Percentiles rank a stretch among this genome's conserved stretches.
These are phyloP conservation scores for Spinacia oleracea DNA, from an alignment of 179 eudicot genomes.

Conservation along the genomic window DNA sequence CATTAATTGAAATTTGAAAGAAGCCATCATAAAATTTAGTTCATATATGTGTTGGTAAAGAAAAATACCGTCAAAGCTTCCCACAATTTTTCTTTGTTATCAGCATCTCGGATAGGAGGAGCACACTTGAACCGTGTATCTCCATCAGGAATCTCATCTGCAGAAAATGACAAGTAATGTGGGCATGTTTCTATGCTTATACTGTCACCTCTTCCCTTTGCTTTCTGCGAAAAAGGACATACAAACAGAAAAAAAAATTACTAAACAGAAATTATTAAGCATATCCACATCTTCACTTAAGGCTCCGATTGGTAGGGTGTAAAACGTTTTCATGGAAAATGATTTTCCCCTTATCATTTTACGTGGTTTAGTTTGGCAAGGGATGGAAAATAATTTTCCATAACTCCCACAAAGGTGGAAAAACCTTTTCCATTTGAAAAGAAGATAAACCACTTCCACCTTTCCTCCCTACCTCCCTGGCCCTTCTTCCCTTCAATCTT, in stretches of 20 bases:
- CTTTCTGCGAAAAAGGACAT: constrained; percentile 50
- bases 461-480: too few relatives aligned
- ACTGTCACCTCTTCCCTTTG: constrained; percentile 88
- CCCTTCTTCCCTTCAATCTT: too few relatives aligned
- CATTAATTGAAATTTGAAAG: background rate
- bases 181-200: constrained; percentile 92
- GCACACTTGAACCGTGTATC: constrained; percentile 96
- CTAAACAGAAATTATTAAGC: background rate
- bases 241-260: background rate
- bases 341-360: too few relatives aligned
- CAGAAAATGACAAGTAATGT: constrained; percentile 89
- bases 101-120: constrained; percentile 90
- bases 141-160: constrained; percentile 89
- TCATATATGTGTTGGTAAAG: background rate
- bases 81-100: constrained; percentile 79
- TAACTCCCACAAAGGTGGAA: too few relatives aligned
- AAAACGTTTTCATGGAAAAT: too few relatives aligned
- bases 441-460: too few relatives aligned
- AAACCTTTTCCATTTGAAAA: too few relatives aligned
- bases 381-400: too few relatives aligned
- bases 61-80: constrained; percentile 73
- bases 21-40: background rate
- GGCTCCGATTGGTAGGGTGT: too few relatives aligned
- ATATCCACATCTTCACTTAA: background rate
- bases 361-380: too few relatives aligned